Evolutionary conservation across 257 asterid genomes (phyloP), one percentile per base, ranked within the genome.

Genomic region (Solanum etuberosum): DNA sequence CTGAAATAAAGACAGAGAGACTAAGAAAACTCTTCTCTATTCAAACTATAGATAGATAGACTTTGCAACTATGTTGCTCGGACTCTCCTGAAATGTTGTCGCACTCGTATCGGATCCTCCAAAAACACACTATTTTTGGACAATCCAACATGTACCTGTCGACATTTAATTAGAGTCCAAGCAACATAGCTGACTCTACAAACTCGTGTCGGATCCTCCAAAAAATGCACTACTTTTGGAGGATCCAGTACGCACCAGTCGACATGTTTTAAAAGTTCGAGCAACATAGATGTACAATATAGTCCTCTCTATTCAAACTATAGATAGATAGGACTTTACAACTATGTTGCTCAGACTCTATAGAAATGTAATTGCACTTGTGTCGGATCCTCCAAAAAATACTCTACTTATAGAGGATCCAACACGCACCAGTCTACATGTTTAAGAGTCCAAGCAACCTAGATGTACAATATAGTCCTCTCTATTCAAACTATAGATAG

Each of bases 1-100:
- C 97, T 93, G 92, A 87, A 86, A 78, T 9, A 42, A 81, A 27
- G 51, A 73, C 42, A 32, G 25, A 32, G 38, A 71, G 15, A 32
- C 21, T 73, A 73, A 37, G 82, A 37, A 20, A 21, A 73, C 10
- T 72, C 40, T 18, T n/a, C 43, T 9, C 25, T 29, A 3, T 57
- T n/a, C 67, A 80, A 38, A 51, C 38, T 15, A 80, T 51, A 80
- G 2, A 40, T 23, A 48, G 40, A 25, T 16, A 5, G 16, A 71
- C 16, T 34, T 32, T 18, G 5, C 12, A 8, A 71, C 43, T 32
- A 15, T 34, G 78, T 0, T 35, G 9, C 46, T 20, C 29, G 0
- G 7, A 71, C 43, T 4, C 78, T 71, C 13, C 3, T 3, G 4
- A 71, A 4, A 16, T 16, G 43, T 6, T 32, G 7, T 0, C 9